Base-by-base conservation (phyloP, 2,329 filamentous ascomycete genomes). In the Verruconis gallopava region DNA sequence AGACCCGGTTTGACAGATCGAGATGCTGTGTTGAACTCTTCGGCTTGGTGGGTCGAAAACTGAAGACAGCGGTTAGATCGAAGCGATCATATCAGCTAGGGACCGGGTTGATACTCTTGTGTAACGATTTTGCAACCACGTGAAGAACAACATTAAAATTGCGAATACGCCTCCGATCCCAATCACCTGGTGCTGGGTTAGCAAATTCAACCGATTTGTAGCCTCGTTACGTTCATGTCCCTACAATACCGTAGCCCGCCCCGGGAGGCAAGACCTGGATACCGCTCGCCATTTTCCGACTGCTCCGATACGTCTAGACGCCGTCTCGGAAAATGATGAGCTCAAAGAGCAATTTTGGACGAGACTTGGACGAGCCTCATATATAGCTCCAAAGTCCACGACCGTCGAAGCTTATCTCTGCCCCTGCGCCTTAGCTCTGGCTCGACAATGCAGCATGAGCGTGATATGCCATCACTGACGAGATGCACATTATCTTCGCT, bases 1-100 rank as follows among this genome's bases (percentile, higher is more conserved):
- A 69, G 58, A 4, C 66, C 65, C 1, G 66, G 62, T 40, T 64
- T 64, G 32, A 66, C 59, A 30, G 53, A 58, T 30, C 62, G 53
- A 3, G 61, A 65, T 0, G 66, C 66, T 2, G 65, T 68, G 50
- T 65, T 66, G 58, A 68, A 69, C 46, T 67, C 63, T 46, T 70
- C 66, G 3, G 63, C 59, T 40, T 59, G 56, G 21, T 60, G 58
- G 4, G 62, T 65, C 4, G 61, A 64, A 50, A 64, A 59, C 25
- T 17, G 47, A 43, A 3, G 55, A 49, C 11, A 12, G 44, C 59
- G 63, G 11, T 58, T 51, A 46, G 65, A 63, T 48, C 67, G 62
- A 12, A 69, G 53, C 48, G 57, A 62, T 1, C 53, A 55, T 11
- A 20, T 35, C 38, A n/a, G n/a, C 14, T 13, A 28, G 28, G n/a